Base-by-base conservation (phyloP, 345 rosid genomes). In the Zanthoxylum bungeanum region DNA sequence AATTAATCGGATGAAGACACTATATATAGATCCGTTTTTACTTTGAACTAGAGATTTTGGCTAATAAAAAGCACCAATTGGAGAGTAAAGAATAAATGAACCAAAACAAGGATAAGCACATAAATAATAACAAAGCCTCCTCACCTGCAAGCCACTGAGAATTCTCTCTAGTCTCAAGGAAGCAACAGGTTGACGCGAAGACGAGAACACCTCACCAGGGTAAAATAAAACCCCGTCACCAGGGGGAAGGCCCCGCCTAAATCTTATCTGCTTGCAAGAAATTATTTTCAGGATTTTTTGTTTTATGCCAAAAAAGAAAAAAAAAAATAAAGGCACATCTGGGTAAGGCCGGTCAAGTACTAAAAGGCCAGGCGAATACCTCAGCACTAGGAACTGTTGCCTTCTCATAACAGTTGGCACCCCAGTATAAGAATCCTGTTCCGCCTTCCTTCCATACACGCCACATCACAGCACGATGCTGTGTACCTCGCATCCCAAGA, bases 371-470 rank as follows among this genome's bases (percentile, higher is more conserved):
- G 67, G 70, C 12, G 67, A 66, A 70, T 79, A 94, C 99, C 97
- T 94, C 99, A 4, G 98, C 99, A 60, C 96, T 86, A 57, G 98
- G 89, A 84, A 82, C 83, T 3, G 90, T 90, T 62, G 98, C 99
- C 83, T 88, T 91, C 81, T 92, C 99, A 4, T 95, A 95, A 78
- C 96, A 91, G 83, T 91, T 92, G 76, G 98, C 96, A 70, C 99
- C 99, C 99, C 99, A 95, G 40, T 95, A 95, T 19, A 95, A 73
- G 80, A 95, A 95, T 22, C 98, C 98, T 1, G 93, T 91, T 64
- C 97, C 98, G 34, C 98, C 98, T 89, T 95, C 99, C 86, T 95
- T 95, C 99, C 99, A 95, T 4, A 91, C 97, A 61, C 98, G 96
- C 98, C 98, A 88, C 91, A 92, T 89, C 47, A 95, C 98, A 79